Evolutionary conservation across 805 yeast species (phyloP).

Genomic region (Cyberlindnera suaveolens): DNA sequence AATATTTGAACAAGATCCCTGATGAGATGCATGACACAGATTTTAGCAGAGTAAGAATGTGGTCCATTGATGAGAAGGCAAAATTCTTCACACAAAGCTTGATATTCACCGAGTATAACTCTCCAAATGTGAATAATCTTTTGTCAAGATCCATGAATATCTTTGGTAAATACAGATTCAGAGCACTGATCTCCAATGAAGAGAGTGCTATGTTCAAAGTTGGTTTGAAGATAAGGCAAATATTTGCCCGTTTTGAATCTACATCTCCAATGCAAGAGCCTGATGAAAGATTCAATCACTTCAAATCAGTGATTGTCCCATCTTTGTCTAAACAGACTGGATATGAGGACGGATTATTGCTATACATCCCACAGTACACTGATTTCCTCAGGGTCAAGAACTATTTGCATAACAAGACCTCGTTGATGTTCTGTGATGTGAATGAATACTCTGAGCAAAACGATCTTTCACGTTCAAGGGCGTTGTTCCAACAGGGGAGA

Average conservation of each 20-base stretch:
- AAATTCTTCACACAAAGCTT: conserved; percentile 69
- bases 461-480: conserved; percentile 65
- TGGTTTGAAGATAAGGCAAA: conserved; percentile 61
- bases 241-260: conserved; percentile 65
- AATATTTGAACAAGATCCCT: conserved; percentile 72
- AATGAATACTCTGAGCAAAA: conserved; percentile 79
- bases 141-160: conserved; percentile 46
- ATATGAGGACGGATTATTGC: conserved; percentile 66
- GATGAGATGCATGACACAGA: conserved; percentile 77
- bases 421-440: conserved; percentile 58
- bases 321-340: conserved; percentile 54
- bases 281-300: conserved; percentile 74
- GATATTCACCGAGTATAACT: conserved; percentile 64
- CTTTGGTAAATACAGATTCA: conserved; percentile 55
- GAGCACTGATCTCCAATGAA: conserved; percentile 36
- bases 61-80: conserved; percentile 84
- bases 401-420: conserved; percentile 49
- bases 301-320: conserved; percentile 69
- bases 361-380: conserved; percentile 80
- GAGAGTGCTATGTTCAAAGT: conserved; percentile 55
- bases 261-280: conserved; percentile 60
- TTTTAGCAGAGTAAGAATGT: conserved; percentile 85
- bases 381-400: conserved; percentile 79
- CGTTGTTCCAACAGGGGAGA: conserved; percentile 58
- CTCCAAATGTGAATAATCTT: conserved; percentile 77